A percentile compares a stretch with the other conserved stretches of the same genome.
These are phyloP conservation scores for Parmales sp. DNA, from an alignment of 108 stramenopile genomes.

Conservation along the genomic window DNA sequence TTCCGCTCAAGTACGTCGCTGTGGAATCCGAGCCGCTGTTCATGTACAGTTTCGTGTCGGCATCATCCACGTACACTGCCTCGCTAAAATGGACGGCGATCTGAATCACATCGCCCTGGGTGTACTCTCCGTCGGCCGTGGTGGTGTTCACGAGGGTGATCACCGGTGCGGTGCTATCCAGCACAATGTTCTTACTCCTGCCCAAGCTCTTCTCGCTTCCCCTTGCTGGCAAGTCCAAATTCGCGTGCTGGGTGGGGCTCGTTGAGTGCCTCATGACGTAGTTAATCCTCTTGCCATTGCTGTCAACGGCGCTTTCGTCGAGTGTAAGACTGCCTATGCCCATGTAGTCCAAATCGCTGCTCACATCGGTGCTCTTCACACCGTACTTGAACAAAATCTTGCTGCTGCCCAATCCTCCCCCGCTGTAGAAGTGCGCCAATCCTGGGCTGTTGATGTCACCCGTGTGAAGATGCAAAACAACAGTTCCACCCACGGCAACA, in stretches of 20 bases:
- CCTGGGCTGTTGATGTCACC: not conserved
- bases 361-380: not conserved
- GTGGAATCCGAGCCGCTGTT: not conserved
- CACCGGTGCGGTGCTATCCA: not conserved
- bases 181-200: not conserved
- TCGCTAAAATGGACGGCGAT: not conserved
- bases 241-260: not conserved
- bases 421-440: not conserved
- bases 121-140: not conserved
- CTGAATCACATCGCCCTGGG: not conserved
- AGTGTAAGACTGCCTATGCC: not conserved
- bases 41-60: not conserved
- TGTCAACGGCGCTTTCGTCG: not conserved
- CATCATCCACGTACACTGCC: not conserved
- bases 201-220: not conserved
- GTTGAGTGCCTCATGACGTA: not conserved
- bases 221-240: not conserved
- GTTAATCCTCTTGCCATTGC: not conserved
- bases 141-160: not conserved
- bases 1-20: not conserved
- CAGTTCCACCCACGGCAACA: not conserved
- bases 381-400: not conserved
- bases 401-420: not conserved
- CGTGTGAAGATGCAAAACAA: not conserved
- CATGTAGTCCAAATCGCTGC: constrained; percentile 6